Base-by-base conservation (phyloP, 441 rosid species). In the Dalechampia spathulata region DNA sequence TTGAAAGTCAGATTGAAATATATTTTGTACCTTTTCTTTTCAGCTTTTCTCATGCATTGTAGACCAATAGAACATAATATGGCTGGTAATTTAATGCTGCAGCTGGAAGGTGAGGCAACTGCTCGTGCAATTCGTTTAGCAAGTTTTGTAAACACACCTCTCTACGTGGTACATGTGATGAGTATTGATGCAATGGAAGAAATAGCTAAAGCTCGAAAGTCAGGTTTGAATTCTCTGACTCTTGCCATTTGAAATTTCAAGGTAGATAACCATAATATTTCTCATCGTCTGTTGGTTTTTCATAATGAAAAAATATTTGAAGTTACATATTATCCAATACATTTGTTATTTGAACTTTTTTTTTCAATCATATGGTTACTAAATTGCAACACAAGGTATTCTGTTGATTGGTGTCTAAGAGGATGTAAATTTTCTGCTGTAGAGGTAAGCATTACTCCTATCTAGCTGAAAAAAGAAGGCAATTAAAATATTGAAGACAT, bases 91-190 rank as follows among this genome's bases (percentile, higher is more conserved):
- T 37, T 68, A 54, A 56, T 59, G 58, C 51, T 72, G 62, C 86
- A 91, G 98, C 83, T 88, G 13, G 95, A 93, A 75, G 93, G 86
- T 67, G 99, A 93, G 81, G 99, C 99, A 67, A 93, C 97, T 63
- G 63, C 83, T 57, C 84, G 97, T 49, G 99, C 99, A 40, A 81
- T 89, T 70, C 90, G 72, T 58, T 83, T 89, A 75, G 99, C 99
- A 27, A 64, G 67, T 64, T 93, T 93, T 77, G 85, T 87, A 59
- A 82, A 85, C 75, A 90, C 89, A 0, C 99, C 97, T 57, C 89
- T 90, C 20, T 93, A 89, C 70, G 86, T 87, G 26, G 99, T 87
- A 65, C 99, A 93, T 76, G 99, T 93, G 72, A 93, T 93, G 96
- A 93, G 97, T 79, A 78, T 77, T 22, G 97, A 93, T 64, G 97